Evolutionary conservation across 306 rosid species (phyloP).

Genomic region (Aeschynomene evenia): DNA sequence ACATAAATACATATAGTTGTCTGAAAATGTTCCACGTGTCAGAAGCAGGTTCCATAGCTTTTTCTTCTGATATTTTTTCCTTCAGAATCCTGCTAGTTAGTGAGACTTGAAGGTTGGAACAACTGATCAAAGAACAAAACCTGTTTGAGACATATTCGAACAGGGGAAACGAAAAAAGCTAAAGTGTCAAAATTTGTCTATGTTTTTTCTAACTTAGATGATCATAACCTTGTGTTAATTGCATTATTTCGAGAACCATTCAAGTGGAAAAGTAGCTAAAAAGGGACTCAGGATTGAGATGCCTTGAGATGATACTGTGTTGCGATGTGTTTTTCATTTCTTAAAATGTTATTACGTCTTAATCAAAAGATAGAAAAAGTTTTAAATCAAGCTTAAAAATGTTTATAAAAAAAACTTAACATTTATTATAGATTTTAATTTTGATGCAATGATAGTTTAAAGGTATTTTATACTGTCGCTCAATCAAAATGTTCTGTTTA

Average conservation of each 20-base stretch:
- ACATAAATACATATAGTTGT: neutral
- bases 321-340: conserved; percentile 38
- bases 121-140: conserved; percentile 36
- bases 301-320: conserved; percentile 34
- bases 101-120: conserved; percentile 45
- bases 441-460: no score
- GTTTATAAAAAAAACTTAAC: no score
- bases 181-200: conserved; percentile 18
- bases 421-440: no score
- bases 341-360: no score
- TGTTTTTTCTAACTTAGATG: neutral
- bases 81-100: conserved; percentile 23
- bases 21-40: conserved; percentile 42
- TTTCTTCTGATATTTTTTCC: conserved; percentile 9
- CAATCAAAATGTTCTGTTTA: no score
- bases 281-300: conserved; percentile 37
- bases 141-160: conserved; percentile 36
- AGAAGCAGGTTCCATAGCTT: conserved; percentile 38
- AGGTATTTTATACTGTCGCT: no score
- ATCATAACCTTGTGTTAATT: conserved; percentile 12
- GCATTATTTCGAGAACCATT: neutral
- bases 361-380: no score
- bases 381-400: no score
- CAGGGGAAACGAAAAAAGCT: conserved; percentile 16
- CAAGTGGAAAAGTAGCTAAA: conserved; percentile 24